phyloP scores from a whole-genome alignment of 208 protist species.

The Herpetomonas samuelpessoai region DNA sequence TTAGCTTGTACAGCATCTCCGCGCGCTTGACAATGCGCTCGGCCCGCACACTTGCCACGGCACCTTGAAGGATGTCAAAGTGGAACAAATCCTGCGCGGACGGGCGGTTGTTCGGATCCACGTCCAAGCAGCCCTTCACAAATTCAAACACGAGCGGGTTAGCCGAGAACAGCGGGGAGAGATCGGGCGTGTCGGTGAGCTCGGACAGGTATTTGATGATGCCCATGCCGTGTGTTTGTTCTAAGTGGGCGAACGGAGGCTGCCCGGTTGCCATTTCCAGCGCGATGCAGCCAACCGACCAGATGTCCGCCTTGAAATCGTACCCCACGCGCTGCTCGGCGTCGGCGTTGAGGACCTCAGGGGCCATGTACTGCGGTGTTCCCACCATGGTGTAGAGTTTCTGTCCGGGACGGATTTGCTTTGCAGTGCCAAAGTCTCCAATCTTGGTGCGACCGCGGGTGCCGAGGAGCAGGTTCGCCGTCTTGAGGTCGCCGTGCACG shows the following conservation, averaged over 20 bases:
- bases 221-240: constrained; percentile 69
- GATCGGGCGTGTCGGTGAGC: constrained; percentile 69
- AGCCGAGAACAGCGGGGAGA: constrained; percentile 61
- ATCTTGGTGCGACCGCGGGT: constrained; percentile 87
- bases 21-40: constrained; percentile 58
- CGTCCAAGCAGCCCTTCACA: constrained; percentile 66
- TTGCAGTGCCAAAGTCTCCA: constrained; percentile 94
- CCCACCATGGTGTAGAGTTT: constrained; percentile 80
- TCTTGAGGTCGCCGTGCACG: constrained; percentile 91
- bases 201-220: constrained; percentile 83
- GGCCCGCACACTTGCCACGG: constrained; percentile 43
- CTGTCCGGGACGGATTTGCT: constrained; percentile 65
- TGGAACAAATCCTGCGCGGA: constrained; percentile 72
- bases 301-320: constrained; percentile 90
- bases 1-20: constrained; percentile 72
- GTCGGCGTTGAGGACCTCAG: constrained; percentile 81
- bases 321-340: constrained; percentile 48
- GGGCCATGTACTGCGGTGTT: constrained; percentile 93
- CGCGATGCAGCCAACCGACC: constrained; percentile 87
- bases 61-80: constrained; percentile 66
- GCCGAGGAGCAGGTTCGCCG: constrained; percentile 87
- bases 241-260: constrained; percentile 69
- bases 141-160: constrained; percentile 78
- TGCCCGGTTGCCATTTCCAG: constrained; percentile 85
- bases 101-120: constrained; percentile 64